Percentiles rank a stretch among this genome's conserved stretches.
Evolutionary conservation across 768 basidiomycete species (phyloP).

Genomic region (Suillus luteus): DNA sequence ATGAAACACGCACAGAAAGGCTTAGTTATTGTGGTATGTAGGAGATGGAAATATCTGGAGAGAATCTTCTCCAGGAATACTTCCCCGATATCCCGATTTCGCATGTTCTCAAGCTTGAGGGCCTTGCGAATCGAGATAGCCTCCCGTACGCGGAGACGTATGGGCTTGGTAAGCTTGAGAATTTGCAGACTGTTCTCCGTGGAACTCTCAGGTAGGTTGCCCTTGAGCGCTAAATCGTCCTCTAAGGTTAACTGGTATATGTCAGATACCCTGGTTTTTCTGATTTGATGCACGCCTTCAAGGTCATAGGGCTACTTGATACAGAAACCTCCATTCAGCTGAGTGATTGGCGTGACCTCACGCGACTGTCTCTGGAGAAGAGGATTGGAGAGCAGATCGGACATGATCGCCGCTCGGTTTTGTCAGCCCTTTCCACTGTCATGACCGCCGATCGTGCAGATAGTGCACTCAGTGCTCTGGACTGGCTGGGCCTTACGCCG

Average conservation of each 20-base stretch:
- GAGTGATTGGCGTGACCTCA: slow-evolving; percentile 38
- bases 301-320: slow-evolving; percentile 67
- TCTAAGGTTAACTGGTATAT: background rate
- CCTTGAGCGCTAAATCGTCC: background rate
- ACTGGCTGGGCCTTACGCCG: slow-evolving; percentile 35
- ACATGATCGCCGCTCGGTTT: slow-evolving; percentile 34
- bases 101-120: slow-evolving; percentile 68
- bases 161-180: slow-evolving; percentile 44
- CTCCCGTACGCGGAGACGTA: slow-evolving; percentile 71
- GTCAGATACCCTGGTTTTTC: slow-evolving; percentile 84
- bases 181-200: slow-evolving; percentile 68
- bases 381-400: slow-evolving; percentile 28
- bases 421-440: slow-evolving; percentile 33
- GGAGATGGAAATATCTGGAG: slow-evolving; percentile 51
- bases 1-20: background rate
- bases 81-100: slow-evolving; percentile 73
- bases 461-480: slow-evolving; percentile 43
- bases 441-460: slow-evolving; percentile 23
- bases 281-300: slow-evolving; percentile 71
- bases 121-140: slow-evolving; percentile 84
- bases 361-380: slow-evolving; percentile 36
- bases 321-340: slow-evolving; percentile 20
- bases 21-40: slow-evolving; percentile 24
- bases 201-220: slow-evolving; percentile 74
- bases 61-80: slow-evolving; percentile 52